Evolutionary conservation across 768 basidiomycete genomes (phyloP).

Genomic region (Suillus luteus): DNA sequence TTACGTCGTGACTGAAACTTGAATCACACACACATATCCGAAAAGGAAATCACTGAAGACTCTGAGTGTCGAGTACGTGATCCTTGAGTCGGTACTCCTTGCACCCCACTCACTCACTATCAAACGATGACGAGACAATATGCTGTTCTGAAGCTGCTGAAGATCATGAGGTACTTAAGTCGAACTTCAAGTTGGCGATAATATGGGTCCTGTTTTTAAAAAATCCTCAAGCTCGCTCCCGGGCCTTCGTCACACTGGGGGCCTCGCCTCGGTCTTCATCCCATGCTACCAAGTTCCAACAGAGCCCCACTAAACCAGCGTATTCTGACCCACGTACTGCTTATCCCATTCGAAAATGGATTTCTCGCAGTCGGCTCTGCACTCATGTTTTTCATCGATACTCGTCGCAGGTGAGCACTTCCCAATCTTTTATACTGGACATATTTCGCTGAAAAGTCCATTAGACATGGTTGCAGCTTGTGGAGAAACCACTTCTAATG

Average conservation of each 20-base stretch:
- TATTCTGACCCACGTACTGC: slow-evolving; percentile 80
- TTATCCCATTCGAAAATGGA: slow-evolving; percentile 80
- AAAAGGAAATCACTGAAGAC: too few species aligned
- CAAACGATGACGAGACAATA: too few species aligned
- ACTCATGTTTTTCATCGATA: slow-evolving; percentile 77
- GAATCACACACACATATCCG: too few species aligned
- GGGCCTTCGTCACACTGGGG: neutral
- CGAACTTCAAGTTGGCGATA: too few species aligned
- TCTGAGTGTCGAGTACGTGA: neutral
- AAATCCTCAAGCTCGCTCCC: neutral
- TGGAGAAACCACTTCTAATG: slow-evolving; percentile 81
- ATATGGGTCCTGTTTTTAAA: too few species aligned
- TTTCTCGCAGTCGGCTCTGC: slow-evolving; percentile 87
- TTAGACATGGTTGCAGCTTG: slow-evolving; percentile 94
- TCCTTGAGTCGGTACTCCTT: neutral
- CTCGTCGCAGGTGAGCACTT: slow-evolving; percentile 69
- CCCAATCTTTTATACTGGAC: neutral
- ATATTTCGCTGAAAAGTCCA: neutral
- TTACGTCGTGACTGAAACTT: neutral
- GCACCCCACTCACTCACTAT: too few species aligned
- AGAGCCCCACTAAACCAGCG: slow-evolving; percentile 37
- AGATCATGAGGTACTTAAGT: too few species aligned
- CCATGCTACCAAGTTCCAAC: neutral
- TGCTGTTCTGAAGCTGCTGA: too few species aligned
- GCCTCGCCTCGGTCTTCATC: neutral